Conservation (phyloP, 164 flowering plant genomes). For the Houttuynia cordata region DNA sequence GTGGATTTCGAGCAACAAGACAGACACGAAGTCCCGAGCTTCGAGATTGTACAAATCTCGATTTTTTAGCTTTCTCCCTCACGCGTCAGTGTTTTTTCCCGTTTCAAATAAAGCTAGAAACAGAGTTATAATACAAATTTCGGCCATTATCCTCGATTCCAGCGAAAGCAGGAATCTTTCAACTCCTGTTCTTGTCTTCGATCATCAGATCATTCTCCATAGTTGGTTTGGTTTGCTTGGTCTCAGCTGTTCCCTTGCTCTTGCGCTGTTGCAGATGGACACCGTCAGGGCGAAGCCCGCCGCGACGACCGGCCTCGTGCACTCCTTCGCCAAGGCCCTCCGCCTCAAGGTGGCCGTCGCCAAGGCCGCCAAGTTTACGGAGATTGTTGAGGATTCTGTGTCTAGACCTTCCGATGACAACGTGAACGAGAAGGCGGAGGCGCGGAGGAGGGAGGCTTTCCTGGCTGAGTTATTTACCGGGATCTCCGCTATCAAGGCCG, state of each 20-base stretch:
- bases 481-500: constrained; percentile 67
- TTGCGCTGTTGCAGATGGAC: not conserved
- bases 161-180: not conserved
- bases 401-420: not conserved
- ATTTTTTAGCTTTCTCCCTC: not conserved
- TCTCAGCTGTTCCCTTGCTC: not conserved
- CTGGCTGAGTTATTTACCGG: constrained; percentile 70
- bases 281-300: not conserved
- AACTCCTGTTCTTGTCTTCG: not conserved
- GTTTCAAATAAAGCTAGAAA: not conserved
- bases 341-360: not conserved
- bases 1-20: not conserved
- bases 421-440: not conserved
- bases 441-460: constrained; percentile 28
- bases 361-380: not conserved
- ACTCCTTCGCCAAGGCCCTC: not conserved
- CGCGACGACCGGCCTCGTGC: not conserved
- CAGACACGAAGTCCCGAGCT: not conserved
- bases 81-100: not conserved
- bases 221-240: not conserved
- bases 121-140: not conserved
- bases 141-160: not conserved
- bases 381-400: not conserved
- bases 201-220: not conserved
- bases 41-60: not conserved